Percentiles rank a stretch among this genome's conserved stretches.
phyloP scores from a whole-genome alignment of 2,329 filamentous ascomycete species.

The Trichophyton benhamiae region DNA sequence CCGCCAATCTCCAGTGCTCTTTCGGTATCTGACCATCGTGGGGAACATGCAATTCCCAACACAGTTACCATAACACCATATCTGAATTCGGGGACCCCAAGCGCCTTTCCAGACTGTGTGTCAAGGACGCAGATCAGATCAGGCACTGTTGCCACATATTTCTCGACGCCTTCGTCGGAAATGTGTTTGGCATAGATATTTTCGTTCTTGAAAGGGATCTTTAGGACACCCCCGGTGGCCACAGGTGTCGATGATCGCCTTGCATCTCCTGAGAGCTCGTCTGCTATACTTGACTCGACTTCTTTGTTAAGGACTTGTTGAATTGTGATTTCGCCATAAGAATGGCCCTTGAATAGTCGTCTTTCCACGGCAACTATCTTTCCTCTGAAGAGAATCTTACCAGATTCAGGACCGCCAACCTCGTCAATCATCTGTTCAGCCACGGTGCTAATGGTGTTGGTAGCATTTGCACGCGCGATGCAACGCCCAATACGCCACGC shows the following conservation, averaged over 20 bases:
- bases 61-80: conserved; percentile 43
- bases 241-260: conserved; percentile 14
- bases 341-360: conserved; percentile 42
- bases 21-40: conserved; percentile 41
- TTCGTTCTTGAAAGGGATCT: conserved; percentile 61
- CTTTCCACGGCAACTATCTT: conserved; percentile 52
- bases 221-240: conserved; percentile 11
- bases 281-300: conserved; percentile 19
- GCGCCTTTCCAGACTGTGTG: conserved; percentile 44
- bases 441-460: conserved; percentile 42
- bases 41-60: conserved; percentile 43
- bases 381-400: conserved; percentile 49
- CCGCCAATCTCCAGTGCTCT: conserved; percentile 41
- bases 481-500: conserved; percentile 47
- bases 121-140: conserved; percentile 47
- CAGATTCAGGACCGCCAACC: conserved; percentile 42
- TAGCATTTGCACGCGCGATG: conserved; percentile 40
- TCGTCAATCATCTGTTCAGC: conserved; percentile 48
- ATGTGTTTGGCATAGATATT: conserved; percentile 49
- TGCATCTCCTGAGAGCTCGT: conserved; percentile 5
- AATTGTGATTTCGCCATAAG: conserved; percentile 49
- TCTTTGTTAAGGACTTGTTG: conserved; percentile 35
- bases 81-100: conserved; percentile 44
- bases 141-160: conserved; percentile 40
- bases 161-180: conserved; percentile 21